These are phyloP conservation scores for Pythium sp. DNA, from an alignment of 352 stramenopile species.

Conservation along the genomic window DNA sequence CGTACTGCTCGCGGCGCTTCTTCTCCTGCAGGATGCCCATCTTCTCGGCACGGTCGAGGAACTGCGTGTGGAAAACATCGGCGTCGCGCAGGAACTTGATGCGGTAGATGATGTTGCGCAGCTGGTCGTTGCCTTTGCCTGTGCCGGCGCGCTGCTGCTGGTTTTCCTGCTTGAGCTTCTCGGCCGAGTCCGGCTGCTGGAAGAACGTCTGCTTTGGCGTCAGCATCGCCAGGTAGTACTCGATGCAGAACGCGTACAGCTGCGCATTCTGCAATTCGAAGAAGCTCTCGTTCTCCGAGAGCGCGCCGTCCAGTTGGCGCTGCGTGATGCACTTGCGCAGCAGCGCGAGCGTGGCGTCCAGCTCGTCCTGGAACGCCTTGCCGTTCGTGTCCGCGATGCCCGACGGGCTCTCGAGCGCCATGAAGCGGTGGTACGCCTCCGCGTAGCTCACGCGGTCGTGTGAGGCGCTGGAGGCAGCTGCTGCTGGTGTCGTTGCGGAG, in stretches of 20 bases:
- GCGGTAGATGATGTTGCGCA: constrained; percentile 58
- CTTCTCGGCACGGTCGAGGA: constrained; percentile 65
- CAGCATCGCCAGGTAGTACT: constrained; percentile 81
- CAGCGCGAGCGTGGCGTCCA: constrained; percentile 28
- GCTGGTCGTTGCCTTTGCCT: constrained; percentile 36
- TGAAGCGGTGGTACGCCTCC: constrained; percentile 38
- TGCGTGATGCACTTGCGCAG: constrained; percentile 44
- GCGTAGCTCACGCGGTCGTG: constrained; percentile 38
- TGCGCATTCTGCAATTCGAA: constrained; percentile 81
- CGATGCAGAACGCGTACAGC: constrained; percentile 77
- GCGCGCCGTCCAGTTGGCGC: constrained; percentile 58
- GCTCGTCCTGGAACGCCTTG: constrained; percentile 46
- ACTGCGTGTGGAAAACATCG: constrained; percentile 75
- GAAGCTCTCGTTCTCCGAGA: constrained; percentile 72
- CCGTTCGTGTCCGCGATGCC: constrained; percentile 38
- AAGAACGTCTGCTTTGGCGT: constrained; percentile 77
- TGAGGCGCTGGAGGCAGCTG: neutral
- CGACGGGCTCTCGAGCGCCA: constrained; percentile 39
- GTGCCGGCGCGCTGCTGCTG: constrained; percentile 16
- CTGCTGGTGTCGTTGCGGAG: constrained; percentile 4
- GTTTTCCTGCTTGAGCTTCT: constrained; percentile 19
- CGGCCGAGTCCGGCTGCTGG: constrained; percentile 26
- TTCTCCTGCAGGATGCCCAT: constrained; percentile 58
- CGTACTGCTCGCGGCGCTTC: constrained; percentile 75
- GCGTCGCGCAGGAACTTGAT: constrained; percentile 69